Evolutionary conservation across 495 filamentous ascomycete species (phyloP).

Genomic region (Podospora conica): DNA sequence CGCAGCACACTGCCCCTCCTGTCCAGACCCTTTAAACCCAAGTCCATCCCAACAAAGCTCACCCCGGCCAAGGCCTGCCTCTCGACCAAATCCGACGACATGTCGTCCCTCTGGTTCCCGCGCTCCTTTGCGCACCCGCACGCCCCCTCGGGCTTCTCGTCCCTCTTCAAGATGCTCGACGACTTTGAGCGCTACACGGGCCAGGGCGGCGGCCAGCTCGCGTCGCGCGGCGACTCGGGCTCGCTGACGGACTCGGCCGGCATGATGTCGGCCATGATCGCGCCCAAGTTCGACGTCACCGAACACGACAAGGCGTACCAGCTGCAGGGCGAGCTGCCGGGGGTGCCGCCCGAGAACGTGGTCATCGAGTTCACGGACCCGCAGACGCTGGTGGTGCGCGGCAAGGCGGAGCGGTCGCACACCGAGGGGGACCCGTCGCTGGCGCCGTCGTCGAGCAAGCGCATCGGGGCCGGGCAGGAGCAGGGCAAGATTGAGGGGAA

Average conservation of each 20-base stretch:
- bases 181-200: constrained; percentile 60
- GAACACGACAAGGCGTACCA: constrained; percentile 64
- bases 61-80: background rate
- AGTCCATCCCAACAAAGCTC: background rate
- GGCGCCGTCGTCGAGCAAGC: constrained; percentile 13
- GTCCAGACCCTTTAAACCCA: background rate
- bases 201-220: constrained; percentile 9
- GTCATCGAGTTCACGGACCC: constrained; percentile 80
- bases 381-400: constrained; percentile 68
- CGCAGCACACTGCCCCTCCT: background rate
- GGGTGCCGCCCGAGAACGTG: constrained; percentile 71
- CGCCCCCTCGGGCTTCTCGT: constrained; percentile 43
- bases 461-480: constrained; percentile 13
- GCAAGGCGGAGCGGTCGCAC: constrained; percentile 55
- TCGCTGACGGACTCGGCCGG: constrained; percentile 19
- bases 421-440: constrained; percentile 34
- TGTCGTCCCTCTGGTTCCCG: constrained; percentile 26
- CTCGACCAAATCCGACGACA: constrained; percentile 6
- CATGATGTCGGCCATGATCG: constrained; percentile 6
- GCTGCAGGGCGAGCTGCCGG: constrained; percentile 85
- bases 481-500: constrained; percentile 23
- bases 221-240: constrained; percentile 2
- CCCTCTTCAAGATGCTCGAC: constrained; percentile 73
- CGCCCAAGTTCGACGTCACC: constrained; percentile 66
- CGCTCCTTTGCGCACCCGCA: constrained; percentile 30